Base-by-base conservation (phyloP, 2,329 filamentous ascomycete genomes). In the Alternaria sp. region DNA sequence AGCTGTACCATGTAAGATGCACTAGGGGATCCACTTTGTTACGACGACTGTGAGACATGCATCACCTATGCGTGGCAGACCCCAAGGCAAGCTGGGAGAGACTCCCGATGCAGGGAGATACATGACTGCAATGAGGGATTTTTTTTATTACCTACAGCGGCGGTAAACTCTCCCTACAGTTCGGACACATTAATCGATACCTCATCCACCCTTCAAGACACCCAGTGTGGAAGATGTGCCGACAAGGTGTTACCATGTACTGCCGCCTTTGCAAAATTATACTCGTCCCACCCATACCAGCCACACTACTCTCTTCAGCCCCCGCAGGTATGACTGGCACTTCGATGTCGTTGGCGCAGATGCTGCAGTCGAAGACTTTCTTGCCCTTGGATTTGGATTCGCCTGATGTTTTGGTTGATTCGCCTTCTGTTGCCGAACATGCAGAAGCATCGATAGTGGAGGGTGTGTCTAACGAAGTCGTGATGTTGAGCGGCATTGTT, bases 191-290 rank as follows among this genome's bases (percentile, higher is more conserved):
- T 71, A 99, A 79, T 57, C 94, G 82, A 76, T 96, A 93, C 73
- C 91, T 86, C 90, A 99, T 95, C 95, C 95, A 98, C 37, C 92
- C 93, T 79, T 98, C 94, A 67, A 99, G 80, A 77, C 95, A 99
- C 31, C 85, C 82, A 56, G 89, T 95, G 75, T 99, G 95, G 76
- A 99, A 99, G 48, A 98, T 93, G 80, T 99, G 95, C 54, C 93
- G 83, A 77, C 95, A 99, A 46, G 95, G 95, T 56, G 95, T 99
- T 23, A 98, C 92, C 95, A 99, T 99, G 79, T 98, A 98, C 68
- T 86, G 84, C 49, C 93, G 86, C 60, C 94, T 83, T 31, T 91
- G 90, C 66, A 98, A 83, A 54, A 97, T 86, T 29, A 88, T 88
- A 0, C 67, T 57, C 17, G 66, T 68, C 0, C 86, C 77, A 5